Evolutionary conservation across 1,139 yeast genomes (phyloP).

Genomic region (Diutina rugosa): DNA sequence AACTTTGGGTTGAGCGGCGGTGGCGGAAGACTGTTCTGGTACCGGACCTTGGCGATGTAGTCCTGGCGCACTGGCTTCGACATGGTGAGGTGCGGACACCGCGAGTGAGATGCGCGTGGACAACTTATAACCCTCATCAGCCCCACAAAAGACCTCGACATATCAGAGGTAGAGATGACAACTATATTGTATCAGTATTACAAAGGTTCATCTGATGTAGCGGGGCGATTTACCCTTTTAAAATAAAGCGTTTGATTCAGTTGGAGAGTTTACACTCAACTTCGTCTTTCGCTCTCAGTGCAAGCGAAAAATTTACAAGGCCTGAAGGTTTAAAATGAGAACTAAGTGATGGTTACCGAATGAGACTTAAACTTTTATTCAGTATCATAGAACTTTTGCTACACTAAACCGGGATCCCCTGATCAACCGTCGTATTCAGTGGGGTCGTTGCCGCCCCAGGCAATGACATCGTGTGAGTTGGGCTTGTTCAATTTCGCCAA

Average conservation of each 20-base stretch:
- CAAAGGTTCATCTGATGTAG: too few relatives aligned
- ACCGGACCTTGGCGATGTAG: slow-evolving; percentile 76
- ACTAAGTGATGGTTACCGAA: too few relatives aligned
- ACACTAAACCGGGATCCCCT: not conserved
- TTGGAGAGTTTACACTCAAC: too few relatives aligned
- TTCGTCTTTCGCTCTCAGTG: too few relatives aligned
- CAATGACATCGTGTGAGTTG: slow-evolving; percentile 16
- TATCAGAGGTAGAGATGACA: not conserved
- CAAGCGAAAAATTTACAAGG: too few relatives aligned
- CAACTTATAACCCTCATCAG: not conserved
- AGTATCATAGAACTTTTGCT: not conserved
- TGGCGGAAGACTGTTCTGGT: slow-evolving; percentile 80
- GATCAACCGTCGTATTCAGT: slow-evolving; percentile 7
- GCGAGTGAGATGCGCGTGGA: not conserved
- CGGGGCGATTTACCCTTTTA: too few relatives aligned
- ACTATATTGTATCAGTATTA: too few relatives aligned
- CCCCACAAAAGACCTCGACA: not conserved
- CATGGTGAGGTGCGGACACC: slow-evolving; percentile 3
- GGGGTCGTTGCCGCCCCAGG: slow-evolving; percentile 17
- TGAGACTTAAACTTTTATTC: too few relatives aligned
- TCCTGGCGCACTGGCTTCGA: slow-evolving; percentile 51
- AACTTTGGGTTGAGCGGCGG: slow-evolving; percentile 90
- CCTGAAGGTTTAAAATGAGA: too few relatives aligned
- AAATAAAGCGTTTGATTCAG: too few relatives aligned
- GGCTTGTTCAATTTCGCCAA: slow-evolving; percentile 21